Conservation (phyloP, 2,329 filamentous ascomycete species). For the Claviceps digitariae region DNA sequence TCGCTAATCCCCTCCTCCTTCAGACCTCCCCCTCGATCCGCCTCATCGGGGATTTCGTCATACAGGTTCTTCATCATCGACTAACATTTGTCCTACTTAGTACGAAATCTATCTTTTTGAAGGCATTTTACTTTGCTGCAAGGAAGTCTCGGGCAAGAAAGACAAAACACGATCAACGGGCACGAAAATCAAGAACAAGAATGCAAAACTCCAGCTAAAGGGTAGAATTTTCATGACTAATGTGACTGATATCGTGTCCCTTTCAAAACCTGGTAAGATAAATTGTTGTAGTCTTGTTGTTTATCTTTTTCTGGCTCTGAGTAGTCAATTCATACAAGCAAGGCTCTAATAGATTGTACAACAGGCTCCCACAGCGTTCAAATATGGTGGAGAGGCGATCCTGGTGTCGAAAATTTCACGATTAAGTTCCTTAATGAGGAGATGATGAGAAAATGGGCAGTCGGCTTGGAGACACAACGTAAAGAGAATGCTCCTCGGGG, state of each 20-base stretch:
- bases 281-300: conserved; percentile 45
- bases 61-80: not conserved
- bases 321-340: not conserved
- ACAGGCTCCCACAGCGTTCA: conserved; percentile 89
- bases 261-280: conserved; percentile 74
- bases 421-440: conserved; percentile 91
- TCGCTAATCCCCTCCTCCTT: not conserved
- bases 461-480: conserved; percentile 64
- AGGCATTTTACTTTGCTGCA: conserved; percentile 89
- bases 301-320: not conserved
- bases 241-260: conserved; percentile 82
- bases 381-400: conserved; percentile 97
- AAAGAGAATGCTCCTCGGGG: conserved; percentile 42
- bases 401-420: conserved; percentile 88
- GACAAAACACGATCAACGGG: conserved; percentile 44
- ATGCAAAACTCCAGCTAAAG: conserved; percentile 82
- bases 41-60: not conserved
- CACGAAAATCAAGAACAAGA: conserved; percentile 48
- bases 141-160: conserved; percentile 73
- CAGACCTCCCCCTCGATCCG: not conserved
- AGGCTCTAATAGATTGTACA: conserved; percentile 16
- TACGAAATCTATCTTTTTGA: conserved; percentile 98
- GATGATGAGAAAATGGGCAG: conserved; percentile 83
- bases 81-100: conserved; percentile 28
- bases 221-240: conserved; percentile 99